Evolutionary conservation across 768 basidiomycete species (phyloP), one percentile per base, ranked within the genome.

Genomic region (Russula olivacea): DNA sequence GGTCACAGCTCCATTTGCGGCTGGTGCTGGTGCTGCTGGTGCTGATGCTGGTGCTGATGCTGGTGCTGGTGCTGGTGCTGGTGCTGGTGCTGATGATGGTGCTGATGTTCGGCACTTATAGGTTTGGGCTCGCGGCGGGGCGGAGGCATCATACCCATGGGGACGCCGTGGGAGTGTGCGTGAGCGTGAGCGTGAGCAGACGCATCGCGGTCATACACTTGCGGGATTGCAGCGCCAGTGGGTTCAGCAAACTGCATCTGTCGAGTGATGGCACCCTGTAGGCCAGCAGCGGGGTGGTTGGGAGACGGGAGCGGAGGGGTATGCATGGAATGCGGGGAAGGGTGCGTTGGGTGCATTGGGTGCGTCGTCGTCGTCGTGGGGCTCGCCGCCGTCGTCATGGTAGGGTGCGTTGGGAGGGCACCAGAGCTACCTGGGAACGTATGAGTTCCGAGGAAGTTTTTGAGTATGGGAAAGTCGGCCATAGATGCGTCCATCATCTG

Each of bases 401-500:
- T n/a, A 4, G 45, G 10, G 21, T 21, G 75, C 76, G 69, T 9
- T n/a, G 51, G 30, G 19, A n/a, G 10, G 50, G 30, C 30, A 30
- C 25, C 8, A 19, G 50, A 77, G 75, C 72, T 47, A 43, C 34
- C 72, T 58, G 85, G 83, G 14, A 81, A 80, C 34, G 79, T 80
- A 70, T 88, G 86, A 47, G 83, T 87, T 69, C 84, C 75, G 60
- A 92, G 81, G 72, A 85, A 90, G 72, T 92, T 92, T 71, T 88
- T 86, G 64, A 92, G 73, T 65, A 92, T 82, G 2, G 90, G 87
- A 66, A 90, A 92, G 70, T 91, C 90, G 41, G 89, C 85, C 81
- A 90, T 91, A n/a, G 87, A 84, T 25, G 83, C 84, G 70, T 90
- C 79, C 23, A 84, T 82, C 82, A 91, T 82, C 40, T 73, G 74